These are phyloP conservation scores for Saksenaea oblongispora DNA, from an alignment of 371 early-diverging fungal genomes.

Conservation along the genomic window DNA sequence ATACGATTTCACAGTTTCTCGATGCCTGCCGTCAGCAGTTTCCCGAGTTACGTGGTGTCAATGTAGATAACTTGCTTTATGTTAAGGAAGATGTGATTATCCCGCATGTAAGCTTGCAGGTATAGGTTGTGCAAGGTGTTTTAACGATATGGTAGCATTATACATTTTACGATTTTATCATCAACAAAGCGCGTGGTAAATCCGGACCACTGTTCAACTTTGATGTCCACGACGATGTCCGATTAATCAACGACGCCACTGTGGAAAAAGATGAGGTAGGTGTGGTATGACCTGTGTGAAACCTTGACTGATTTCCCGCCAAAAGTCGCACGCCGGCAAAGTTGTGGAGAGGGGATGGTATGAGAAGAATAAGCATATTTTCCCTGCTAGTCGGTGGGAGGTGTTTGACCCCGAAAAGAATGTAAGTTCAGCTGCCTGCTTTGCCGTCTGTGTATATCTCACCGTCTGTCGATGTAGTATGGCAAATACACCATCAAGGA, in stretches of 20 bases:
- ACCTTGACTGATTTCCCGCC: background rate
- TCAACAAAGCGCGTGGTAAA: slow-evolving; percentile 95
- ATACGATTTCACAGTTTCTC: slow-evolving; percentile 85
- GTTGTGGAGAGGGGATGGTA: slow-evolving; percentile 94
- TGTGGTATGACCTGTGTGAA: background rate
- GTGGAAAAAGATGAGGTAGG: slow-evolving; percentile 85
- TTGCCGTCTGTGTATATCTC: slow-evolving; percentile 2
- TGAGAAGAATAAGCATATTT: slow-evolving; percentile 95
- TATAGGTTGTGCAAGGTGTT: background rate
- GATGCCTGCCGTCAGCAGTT: slow-evolving; percentile 82
- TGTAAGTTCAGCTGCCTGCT: slow-evolving; percentile 29
- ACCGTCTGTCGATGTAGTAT: slow-evolving; percentile 49
- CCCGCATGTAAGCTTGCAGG: slow-evolving; percentile 71
- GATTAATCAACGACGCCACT: slow-evolving; percentile 83
- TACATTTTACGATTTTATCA: slow-evolving; percentile 95
- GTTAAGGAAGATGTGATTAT: slow-evolving; percentile 96
- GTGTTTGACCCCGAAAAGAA: slow-evolving; percentile 88
- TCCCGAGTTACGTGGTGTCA: slow-evolving; percentile 78
- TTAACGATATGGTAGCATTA: slow-evolving; percentile 69
- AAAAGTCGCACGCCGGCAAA: slow-evolving; percentile 91
- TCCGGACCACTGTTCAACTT: slow-evolving; percentile 94
- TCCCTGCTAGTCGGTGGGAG: slow-evolving; percentile 95
- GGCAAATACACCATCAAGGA: slow-evolving; percentile 80
- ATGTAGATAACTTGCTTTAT: slow-evolving; percentile 88
- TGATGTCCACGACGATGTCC: slow-evolving; percentile 93